Conservation (phyloP, 495 filamentous ascomycete genomes). For the Hyaloscypha finlandica region DNA sequence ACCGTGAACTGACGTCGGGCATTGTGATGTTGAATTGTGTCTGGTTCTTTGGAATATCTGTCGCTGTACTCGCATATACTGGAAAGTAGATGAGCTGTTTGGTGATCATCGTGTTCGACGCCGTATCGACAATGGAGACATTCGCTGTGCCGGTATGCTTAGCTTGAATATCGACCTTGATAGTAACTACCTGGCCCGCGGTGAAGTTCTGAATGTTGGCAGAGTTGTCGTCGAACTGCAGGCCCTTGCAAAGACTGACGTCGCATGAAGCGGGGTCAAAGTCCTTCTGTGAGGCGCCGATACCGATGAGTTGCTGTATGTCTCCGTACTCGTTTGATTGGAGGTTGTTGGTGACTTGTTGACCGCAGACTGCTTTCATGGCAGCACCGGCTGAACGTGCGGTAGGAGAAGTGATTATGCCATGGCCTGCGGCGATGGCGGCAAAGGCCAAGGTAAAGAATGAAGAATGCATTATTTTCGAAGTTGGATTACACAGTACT, state of each 20-base stretch:
- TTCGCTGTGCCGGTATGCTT: slow-evolving; percentile 68
- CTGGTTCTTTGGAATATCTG: slow-evolving; percentile 13
- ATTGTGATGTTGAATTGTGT: slow-evolving; percentile 13
- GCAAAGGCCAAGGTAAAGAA: slow-evolving; percentile 1
- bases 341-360: slow-evolving; percentile 49
- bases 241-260: slow-evolving; percentile 60
- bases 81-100: slow-evolving; percentile 40
- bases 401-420: slow-evolving; percentile 49
- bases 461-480: not conserved
- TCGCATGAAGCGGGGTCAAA: slow-evolving; percentile 43
- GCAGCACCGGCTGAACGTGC: slow-evolving; percentile 53
- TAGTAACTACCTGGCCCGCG: slow-evolving; percentile 12
- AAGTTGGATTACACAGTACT: not conserved
- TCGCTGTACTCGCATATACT: slow-evolving; percentile 10
- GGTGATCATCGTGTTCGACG: slow-evolving; percentile 55
- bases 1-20: slow-evolving; percentile 4
- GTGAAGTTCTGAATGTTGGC: slow-evolving; percentile 19
- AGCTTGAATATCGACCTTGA: slow-evolving; percentile 49
- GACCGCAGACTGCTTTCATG: slow-evolving; percentile 51
- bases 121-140: slow-evolving; percentile 67
- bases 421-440: slow-evolving; percentile 51
- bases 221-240: slow-evolving; percentile 56
- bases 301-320: slow-evolving; percentile 59
- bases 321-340: slow-evolving; percentile 53
- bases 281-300: slow-evolving; percentile 47